Evolutionary conservation across 148 eudicot species (phyloP).

Genomic region (Camellia japonica): DNA sequence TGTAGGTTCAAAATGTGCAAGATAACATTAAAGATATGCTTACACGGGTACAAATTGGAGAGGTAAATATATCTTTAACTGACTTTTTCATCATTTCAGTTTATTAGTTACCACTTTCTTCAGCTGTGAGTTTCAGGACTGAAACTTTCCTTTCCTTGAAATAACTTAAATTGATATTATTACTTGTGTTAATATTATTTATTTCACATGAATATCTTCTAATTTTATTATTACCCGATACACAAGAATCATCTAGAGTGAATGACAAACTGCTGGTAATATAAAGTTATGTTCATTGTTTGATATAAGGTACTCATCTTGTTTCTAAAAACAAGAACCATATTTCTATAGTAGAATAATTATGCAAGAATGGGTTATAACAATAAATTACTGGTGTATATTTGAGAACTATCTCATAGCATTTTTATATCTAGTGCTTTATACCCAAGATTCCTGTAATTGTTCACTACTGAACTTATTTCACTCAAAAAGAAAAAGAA

Average conservation of each 20-base stretch:
- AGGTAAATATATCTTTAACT: slow-evolving; percentile 36
- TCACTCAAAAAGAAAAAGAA: neutral
- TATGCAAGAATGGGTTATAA: neutral
- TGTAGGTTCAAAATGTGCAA: slow-evolving; percentile 54
- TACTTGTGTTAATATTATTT: neutral
- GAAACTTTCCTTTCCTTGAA: neutral
- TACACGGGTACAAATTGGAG: slow-evolving; percentile 52
- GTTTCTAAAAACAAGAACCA: neutral
- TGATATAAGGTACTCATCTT: neutral
- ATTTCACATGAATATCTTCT: neutral
- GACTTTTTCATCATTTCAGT: neutral
- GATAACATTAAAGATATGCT: slow-evolving; percentile 68
- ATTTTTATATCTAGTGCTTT: neutral
- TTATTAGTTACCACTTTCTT: neutral
- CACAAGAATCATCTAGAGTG: neutral
- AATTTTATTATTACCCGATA: neutral
- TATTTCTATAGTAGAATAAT: neutral
- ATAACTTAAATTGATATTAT: neutral
- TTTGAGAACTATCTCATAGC: neutral
- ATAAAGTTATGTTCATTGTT: neutral
- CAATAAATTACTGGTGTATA: neutral
- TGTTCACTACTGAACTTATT: neutral
- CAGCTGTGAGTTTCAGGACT: neutral
- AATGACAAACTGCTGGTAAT: neutral
- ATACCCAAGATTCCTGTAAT: neutral